Evolutionary conservation across 2,329 filamentous ascomycete species (phyloP).

Genomic region (Talaromyces albobiverticillius): DNA sequence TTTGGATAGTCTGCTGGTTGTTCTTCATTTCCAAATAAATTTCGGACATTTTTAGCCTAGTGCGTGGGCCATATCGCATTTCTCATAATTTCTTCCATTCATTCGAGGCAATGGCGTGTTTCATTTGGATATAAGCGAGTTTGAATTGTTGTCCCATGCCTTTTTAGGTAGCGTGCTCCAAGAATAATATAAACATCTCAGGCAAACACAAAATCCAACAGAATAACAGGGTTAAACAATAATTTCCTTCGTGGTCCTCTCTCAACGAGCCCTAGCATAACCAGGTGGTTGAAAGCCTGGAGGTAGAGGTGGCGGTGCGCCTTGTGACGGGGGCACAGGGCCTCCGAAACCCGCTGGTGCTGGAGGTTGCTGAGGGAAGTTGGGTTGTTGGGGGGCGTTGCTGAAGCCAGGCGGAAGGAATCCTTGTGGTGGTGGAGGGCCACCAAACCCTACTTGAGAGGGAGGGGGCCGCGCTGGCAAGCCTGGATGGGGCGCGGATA

Average conservation of each 20-base stretch:
- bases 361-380: constrained; percentile 35
- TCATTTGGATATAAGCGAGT: constrained; percentile 8
- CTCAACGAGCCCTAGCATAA: constrained; percentile 37
- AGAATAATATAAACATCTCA: not conserved
- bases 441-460: constrained; percentile 65
- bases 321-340: constrained; percentile 24
- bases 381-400: constrained; percentile 26
- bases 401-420: constrained; percentile 41
- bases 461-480: constrained; percentile 69
- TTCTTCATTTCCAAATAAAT: not conserved
- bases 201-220: too few species aligned
- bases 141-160: not conserved
- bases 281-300: constrained; percentile 43
- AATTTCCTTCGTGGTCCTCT: not conserved
- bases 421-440: constrained; percentile 40
- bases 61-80: not conserved
- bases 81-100: constrained; percentile 9
- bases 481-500: constrained; percentile 48
- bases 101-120: not conserved
- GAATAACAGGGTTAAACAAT: not conserved
- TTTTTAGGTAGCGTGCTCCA: constrained; percentile 9
- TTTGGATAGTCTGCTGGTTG: not conserved
- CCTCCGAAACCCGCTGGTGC: constrained; percentile 50
- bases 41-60: not conserved
- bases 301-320: constrained; percentile 34